Percentiles rank a stretch among this genome's conserved stretches.
These are phyloP conservation scores for Trametes meyenii DNA, from an alignment of 768 basidiomycete genomes.

Conservation along the genomic window DNA sequence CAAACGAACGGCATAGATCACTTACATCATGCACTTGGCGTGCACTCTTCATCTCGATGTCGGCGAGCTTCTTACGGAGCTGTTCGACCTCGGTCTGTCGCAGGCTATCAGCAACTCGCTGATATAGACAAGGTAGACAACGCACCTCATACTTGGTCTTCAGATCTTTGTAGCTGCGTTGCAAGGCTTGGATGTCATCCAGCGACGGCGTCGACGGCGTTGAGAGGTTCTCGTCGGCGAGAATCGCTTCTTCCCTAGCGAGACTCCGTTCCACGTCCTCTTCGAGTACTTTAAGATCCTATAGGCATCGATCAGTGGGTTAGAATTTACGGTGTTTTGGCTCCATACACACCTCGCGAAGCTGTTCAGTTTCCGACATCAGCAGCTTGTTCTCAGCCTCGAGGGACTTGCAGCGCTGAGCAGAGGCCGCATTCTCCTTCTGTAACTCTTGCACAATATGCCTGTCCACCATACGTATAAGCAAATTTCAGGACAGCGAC, in stretches of 20 bases:
- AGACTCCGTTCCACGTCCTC: constrained; percentile 68
- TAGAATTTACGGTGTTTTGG: background rate
- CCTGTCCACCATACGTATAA: constrained; percentile 39
- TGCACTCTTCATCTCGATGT: constrained; percentile 76
- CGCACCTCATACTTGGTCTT: constrained; percentile 56
- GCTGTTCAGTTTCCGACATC: constrained; percentile 64
- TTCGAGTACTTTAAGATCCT: constrained; percentile 81
- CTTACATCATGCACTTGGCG: constrained; percentile 68
- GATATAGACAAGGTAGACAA: background rate
- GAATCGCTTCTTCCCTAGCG: constrained; percentile 49
- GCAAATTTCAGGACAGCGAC: constrained; percentile 5
- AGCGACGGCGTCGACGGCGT: constrained; percentile 15
- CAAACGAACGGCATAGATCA: constrained; percentile 13
- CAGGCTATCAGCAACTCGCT: background rate
- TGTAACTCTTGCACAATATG: constrained; percentile 89
- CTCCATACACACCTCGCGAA: constrained; percentile 59
- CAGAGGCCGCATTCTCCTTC: constrained; percentile 67
- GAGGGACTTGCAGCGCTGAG: constrained; percentile 70
- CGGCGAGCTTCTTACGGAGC: constrained; percentile 66
- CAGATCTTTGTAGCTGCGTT: constrained; percentile 50
- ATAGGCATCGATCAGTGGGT: constrained; percentile 2
- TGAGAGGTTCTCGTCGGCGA: constrained; percentile 26
- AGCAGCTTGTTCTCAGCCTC: constrained; percentile 78
- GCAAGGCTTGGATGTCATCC: constrained; percentile 44
- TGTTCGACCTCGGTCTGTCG: constrained; percentile 67